Evolutionary conservation across 306 rosid genomes (phyloP).

Genomic region (Trichosanthes cucumerina): DNA sequence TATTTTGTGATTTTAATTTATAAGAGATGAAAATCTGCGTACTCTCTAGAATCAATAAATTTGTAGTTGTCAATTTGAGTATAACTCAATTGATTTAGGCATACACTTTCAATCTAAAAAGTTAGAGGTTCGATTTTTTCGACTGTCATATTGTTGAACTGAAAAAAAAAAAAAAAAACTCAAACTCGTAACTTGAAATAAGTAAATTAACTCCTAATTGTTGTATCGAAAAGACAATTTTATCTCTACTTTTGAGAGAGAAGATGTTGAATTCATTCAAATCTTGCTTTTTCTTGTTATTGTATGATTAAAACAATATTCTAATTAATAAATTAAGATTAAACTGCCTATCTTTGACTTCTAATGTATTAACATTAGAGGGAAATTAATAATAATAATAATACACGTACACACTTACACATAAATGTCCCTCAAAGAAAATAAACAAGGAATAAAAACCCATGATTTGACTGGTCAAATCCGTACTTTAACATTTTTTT

Average conservation of each 20-base stretch:
- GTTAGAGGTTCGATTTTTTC: no score
- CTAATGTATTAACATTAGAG: background rate
- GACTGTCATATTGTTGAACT: no score
- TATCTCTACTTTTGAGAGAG: background rate
- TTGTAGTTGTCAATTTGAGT: no score
- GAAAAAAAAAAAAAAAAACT: no score
- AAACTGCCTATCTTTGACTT: background rate
- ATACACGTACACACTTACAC: background rate
- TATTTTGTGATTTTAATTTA: no score
- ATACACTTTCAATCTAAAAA: no score
- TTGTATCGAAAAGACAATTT: background rate
- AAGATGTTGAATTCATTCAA: background rate
- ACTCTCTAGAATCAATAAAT: background rate
- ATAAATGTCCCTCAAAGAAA: background rate
- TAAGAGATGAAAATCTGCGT: no score
- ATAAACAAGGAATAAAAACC: background rate
- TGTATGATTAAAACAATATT: background rate
- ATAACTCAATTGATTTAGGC: no score
- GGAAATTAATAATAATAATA: background rate
- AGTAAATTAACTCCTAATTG: background rate
- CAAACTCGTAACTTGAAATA: background rate
- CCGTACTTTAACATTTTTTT: background rate
- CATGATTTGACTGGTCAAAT: slow-evolving; percentile 11
- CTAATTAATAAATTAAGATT: background rate
- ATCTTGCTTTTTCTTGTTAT: background rate